Evolutionary conservation across 768 basidiomycete species (phyloP).

Genomic region (Leccinum rimulosum): DNA sequence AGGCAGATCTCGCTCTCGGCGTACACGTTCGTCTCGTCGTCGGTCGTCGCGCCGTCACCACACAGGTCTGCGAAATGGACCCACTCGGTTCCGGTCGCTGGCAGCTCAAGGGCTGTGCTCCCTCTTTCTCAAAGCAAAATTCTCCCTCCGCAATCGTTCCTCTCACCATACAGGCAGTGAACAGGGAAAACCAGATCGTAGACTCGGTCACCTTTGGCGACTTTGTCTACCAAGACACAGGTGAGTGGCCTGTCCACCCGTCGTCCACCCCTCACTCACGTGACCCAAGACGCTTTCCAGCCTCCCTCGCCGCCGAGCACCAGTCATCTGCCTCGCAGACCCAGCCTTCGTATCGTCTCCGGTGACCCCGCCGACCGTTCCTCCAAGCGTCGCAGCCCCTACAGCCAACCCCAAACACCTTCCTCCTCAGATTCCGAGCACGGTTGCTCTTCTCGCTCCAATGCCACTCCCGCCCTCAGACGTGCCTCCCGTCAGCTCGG

Average conservation of each 20-base stretch:
- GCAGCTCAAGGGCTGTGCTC: constrained; percentile 65
- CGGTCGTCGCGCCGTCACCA: constrained; percentile 64
- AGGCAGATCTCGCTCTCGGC: constrained; percentile 18
- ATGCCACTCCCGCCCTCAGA: constrained; percentile 17
- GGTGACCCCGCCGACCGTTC: constrained; percentile 19
- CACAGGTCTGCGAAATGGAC: constrained; percentile 58
- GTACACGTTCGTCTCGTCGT: constrained; percentile 74
- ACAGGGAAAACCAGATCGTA: constrained; percentile 49
- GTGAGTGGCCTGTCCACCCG: constrained; percentile 25
- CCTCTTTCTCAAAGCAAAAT: constrained; percentile 45
- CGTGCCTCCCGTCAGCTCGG: constrained; percentile 22
- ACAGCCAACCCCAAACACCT: constrained; percentile 39
- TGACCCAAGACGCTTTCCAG: constrained; percentile 3
- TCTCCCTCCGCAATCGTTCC: constrained; percentile 43
- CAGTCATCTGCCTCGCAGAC: constrained; percentile 14
- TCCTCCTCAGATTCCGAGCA: constrained; percentile 42
- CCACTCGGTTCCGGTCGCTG: constrained; percentile 48
- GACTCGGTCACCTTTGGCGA: constrained; percentile 71
- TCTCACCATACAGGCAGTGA: constrained; percentile 62
- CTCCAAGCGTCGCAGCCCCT: constrained; percentile 40
- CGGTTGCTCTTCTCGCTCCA: constrained; percentile 23
- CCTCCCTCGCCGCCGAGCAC: constrained; percentile 1
- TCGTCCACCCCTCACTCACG: constrained; percentile 4
- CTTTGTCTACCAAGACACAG: constrained; percentile 60
- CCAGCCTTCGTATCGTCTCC: constrained; percentile 30